phyloP scores from a whole-genome alignment of 345 rosid genomes.

The Arabidopsis thaliana region DNA sequence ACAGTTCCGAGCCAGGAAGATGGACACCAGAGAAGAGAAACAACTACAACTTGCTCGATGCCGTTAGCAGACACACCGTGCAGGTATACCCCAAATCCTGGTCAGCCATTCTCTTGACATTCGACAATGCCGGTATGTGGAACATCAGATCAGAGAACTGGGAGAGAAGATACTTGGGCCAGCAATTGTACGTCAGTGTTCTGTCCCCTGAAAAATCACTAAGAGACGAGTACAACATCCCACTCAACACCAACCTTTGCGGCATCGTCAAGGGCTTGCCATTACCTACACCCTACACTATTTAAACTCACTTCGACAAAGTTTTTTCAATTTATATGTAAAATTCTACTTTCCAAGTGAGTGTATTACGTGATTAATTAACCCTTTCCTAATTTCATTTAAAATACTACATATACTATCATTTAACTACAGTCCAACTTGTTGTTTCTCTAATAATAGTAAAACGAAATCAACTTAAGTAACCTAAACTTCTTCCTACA shows the following conservation, averaged over 20 bases:
- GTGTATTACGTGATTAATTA: conserved; percentile 39
- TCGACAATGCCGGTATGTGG: conserved; percentile 98
- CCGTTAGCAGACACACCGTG: conserved; percentile 82
- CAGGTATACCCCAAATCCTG: conserved; percentile 89
- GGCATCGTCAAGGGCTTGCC: conserved; percentile 66
- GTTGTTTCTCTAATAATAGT: not conserved
- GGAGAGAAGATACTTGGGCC: conserved; percentile 77
- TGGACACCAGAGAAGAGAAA: conserved; percentile 84
- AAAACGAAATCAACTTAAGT: conserved; percentile 1
- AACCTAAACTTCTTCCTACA: not conserved
- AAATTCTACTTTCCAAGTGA: conserved; percentile 38
- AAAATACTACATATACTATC: conserved; percentile 17
- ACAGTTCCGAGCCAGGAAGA: conserved; percentile 71
- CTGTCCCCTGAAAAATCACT: conserved; percentile 70
- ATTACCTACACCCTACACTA: conserved; percentile 66
- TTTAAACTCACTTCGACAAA: conserved; percentile 46
- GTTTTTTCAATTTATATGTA: conserved; percentile 38
- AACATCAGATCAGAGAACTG: conserved; percentile 73
- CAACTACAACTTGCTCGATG: conserved; percentile 80
- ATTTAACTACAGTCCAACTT: not conserved
- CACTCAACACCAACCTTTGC: conserved; percentile 62
- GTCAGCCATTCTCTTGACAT: conserved; percentile 81
- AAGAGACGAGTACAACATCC: conserved; percentile 83
- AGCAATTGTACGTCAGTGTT: conserved; percentile 72
- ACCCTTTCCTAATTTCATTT: conserved; percentile 45